Evolutionary conservation across 495 filamentous ascomycete species (phyloP).

Genomic region (Oidiodendron maius): DNA sequence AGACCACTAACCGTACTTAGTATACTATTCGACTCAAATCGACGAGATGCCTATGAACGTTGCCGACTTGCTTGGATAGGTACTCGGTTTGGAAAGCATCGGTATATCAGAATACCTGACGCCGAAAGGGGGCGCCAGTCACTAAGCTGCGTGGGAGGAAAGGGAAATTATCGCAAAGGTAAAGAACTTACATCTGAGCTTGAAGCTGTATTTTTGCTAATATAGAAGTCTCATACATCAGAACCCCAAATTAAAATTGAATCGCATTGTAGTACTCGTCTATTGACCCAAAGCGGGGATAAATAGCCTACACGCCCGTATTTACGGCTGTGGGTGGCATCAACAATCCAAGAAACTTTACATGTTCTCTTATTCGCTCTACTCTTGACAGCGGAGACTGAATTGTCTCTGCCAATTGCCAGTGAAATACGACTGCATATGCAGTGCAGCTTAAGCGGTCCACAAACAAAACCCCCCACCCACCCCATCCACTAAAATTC

Average conservation of each 20-base stretch:
- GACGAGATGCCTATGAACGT: constrained; percentile 99
- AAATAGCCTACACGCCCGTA: not conserved
- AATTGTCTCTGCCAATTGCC: not conserved
- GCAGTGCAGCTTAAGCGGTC: not conserved
- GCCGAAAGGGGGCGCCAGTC: constrained; percentile 7
- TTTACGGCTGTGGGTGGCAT: not conserved
- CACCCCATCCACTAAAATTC: not conserved
- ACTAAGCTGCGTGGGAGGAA: constrained; percentile 16
- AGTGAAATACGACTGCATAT: not conserved
- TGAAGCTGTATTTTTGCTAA: not conserved
- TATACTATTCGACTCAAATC: constrained; percentile 97
- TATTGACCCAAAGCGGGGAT: not conserved
- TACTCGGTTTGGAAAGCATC: not conserved
- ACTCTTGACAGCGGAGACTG: not conserved
- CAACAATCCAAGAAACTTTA: not conserved
- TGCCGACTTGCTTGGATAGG: constrained; percentile 49
- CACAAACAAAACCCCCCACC: not conserved
- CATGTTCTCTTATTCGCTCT: too few relatives aligned
- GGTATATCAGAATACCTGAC: not conserved
- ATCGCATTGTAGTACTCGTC: not conserved
- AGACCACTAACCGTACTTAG: constrained; percentile 37
- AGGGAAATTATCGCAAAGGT: constrained; percentile 16
- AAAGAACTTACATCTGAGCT: not conserved
- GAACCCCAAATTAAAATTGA: not conserved
- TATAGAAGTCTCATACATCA: not conserved